These are phyloP conservation scores for Pholiota molesta DNA, from an alignment of 768 basidiomycete genomes.

Conservation along the genomic window DNA sequence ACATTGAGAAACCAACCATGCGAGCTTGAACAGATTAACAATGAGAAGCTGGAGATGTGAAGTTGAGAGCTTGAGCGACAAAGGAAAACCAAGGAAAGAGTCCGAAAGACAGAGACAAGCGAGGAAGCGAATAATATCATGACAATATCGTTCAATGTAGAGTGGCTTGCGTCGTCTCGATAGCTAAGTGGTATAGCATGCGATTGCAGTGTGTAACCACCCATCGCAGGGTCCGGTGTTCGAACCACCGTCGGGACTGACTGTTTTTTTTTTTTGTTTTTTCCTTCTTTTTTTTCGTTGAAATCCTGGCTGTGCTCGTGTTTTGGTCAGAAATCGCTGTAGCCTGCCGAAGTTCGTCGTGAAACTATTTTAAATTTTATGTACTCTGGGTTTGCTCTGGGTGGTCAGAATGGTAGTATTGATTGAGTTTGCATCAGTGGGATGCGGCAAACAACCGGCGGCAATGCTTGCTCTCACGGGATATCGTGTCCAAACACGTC, in stretches of 20 bases:
- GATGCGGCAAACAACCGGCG: conserved; percentile 7
- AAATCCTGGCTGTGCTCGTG: not conserved
- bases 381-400: not conserved
- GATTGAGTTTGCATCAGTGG: not conserved
- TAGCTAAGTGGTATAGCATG: conserved; percentile 16
- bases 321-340: not conserved
- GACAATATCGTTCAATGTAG: no score
- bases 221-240: conserved; percentile 15
- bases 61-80: no score
- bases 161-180: not conserved
- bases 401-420: not conserved
- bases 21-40: no score
- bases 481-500: conserved; percentile 23
- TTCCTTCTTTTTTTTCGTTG: not conserved
- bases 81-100: no score
- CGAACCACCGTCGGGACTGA: conserved; percentile 14
- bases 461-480: conserved; percentile 17
- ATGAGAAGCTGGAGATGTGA: no score
- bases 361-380: no score
- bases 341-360: no score
- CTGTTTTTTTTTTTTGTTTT: not conserved
- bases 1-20: no score
- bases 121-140: no score
- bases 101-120: no score
- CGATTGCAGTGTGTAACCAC: conserved; percentile 8